Conservation (phyloP, 441 rosid genomes). For the Raphanus hybrid region DNA sequence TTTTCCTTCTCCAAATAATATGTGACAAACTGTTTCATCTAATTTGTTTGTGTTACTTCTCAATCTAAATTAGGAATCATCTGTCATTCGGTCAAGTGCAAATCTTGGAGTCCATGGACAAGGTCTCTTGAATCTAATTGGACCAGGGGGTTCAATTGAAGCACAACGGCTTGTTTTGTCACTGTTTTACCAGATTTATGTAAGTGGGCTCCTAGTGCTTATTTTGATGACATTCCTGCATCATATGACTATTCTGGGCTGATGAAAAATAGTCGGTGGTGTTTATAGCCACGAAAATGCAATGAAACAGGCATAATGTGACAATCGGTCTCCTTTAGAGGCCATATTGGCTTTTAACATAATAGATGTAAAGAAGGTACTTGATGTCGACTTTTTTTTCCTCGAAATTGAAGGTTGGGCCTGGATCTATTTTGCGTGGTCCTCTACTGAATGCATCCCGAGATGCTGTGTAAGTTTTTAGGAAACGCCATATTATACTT, state of each 20-base stretch:
- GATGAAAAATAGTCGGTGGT: conserved; percentile 15
- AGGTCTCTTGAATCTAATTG: conserved; percentile 91
- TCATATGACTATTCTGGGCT: conserved; percentile 19
- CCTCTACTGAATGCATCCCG: conserved; percentile 81
- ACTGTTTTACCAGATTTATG: conserved; percentile 85
- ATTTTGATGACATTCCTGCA: conserved; percentile 30
- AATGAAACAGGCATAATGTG: conserved; percentile 11
- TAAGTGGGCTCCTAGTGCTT: conserved; percentile 52
- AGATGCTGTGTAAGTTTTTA: conserved; percentile 79
- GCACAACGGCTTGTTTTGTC: conserved; percentile 96
- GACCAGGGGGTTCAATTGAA: conserved; percentile 89
- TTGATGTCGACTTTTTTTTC: conserved; percentile 26
- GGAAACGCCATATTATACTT: conserved; percentile 27
- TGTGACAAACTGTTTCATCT: conserved; percentile 4
- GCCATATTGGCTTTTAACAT: conserved; percentile 15
- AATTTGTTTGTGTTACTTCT: conserved; percentile 24
- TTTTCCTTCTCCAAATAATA: conserved; percentile 11
- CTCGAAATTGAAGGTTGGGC: conserved; percentile 72
- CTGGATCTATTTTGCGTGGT: conserved; percentile 90
- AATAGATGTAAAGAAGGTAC: conserved; percentile 9
- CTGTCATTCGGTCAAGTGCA: conserved; percentile 93
- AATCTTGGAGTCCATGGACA: conserved; percentile 98
- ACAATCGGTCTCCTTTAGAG: conserved; percentile 14
- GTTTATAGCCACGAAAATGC: conserved; percentile 26
- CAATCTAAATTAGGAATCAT: conserved; percentile 68